A percentile compares a stretch with the other conserved stretches of the same genome.
Evolutionary conservation across 495 filamentous ascomycete genomes (phyloP).

Genomic region (Margaritispora aquatica): DNA sequence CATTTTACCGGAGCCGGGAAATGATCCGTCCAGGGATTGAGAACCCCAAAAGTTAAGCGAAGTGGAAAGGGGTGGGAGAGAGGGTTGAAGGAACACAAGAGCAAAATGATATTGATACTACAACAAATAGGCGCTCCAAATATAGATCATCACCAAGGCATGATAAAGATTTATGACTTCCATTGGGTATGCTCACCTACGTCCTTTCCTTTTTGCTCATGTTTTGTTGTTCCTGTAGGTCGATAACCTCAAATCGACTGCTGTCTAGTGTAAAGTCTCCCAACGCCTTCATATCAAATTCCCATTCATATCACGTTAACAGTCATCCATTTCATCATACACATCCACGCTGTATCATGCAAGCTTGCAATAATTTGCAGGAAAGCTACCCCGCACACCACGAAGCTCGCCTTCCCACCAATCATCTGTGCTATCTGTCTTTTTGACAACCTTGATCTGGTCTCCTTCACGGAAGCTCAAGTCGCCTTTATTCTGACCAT

Average conservation of each 20-base stretch:
- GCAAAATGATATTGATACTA: too few species aligned
- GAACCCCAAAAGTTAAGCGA: too few species aligned
- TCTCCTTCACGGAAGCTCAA: conserved; percentile 80
- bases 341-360: background rate
- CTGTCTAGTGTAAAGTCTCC: background rate
- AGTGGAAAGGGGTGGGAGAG: too few species aligned
- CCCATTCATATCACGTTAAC: background rate
- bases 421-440: conserved; percentile 80
- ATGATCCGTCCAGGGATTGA: too few species aligned
- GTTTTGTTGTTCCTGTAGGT: background rate
- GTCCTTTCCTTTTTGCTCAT: background rate
- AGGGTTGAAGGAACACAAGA: too few species aligned
- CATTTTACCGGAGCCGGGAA: background rate
- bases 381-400: conserved; percentile 73
- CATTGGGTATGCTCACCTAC: background rate
- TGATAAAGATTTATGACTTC: too few species aligned
- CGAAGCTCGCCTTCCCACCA: conserved; percentile 92
- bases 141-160: background rate
- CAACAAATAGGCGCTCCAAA: too few species aligned
- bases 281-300: background rate
- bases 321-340: background rate
- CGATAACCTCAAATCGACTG: too few species aligned
- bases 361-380: conserved; percentile 74
- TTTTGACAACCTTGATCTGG: conserved; percentile 74
- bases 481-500: conserved; percentile 66